Base-by-base conservation (phyloP, 2,329 filamentous ascomycete genomes). In the Colletotrichum eremochloae region DNA sequence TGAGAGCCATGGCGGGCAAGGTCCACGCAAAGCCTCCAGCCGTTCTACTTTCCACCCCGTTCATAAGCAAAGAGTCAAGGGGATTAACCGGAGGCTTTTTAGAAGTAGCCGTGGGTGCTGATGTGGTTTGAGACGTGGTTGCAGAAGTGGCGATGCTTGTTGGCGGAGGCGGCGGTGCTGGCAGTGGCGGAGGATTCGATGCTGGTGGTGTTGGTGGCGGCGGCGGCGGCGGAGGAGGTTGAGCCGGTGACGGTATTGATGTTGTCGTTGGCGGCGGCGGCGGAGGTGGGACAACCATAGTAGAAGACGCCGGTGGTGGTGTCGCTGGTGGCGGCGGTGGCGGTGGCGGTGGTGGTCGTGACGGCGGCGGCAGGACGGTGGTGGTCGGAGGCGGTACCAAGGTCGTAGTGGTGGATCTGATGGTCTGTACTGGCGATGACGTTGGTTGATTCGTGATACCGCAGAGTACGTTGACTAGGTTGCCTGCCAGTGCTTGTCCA, bases 381-480 rank as follows among this genome's bases (percentile, higher is more conserved):
- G 20, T 69, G 9, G 69, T 58, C 15, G 66, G 48, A 8, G 66
- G 69, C 66, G 36, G 44, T 5, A 56, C 20, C 5, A 57, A 46
- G 15, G 33, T 36, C 1, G 69, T 69, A 2, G 66, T 60, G n/a
- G 8, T 72, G n/a, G 69, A 46, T 31, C 29, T 46, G 36, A 36
- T 6, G 5, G 69, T 44, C 29, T 67, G 69, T 24, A 46, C 44
- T 44, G 53, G 38, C 38, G 66, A 56, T n/a, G 63, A 61, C 2
- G 71, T 67, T n/a, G 56, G 50, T 46, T 65, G 38, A 8, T 56
- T 46, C 3, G 62, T 42, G 31, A 24, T 48, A 24, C 72, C 65
- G 65, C 84, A 86, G 6, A 85, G 75, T 2, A 81, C 74, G 8
- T 75, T 75, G n/a, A 82, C 77, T 8, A 86, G 76, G 44, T 80